Percentiles rank a stretch among this genome's conserved stretches.
Evolutionary conservation across 2,329 filamentous ascomycete genomes (phyloP).

Genomic region (Incumbomyces delicatus): DNA sequence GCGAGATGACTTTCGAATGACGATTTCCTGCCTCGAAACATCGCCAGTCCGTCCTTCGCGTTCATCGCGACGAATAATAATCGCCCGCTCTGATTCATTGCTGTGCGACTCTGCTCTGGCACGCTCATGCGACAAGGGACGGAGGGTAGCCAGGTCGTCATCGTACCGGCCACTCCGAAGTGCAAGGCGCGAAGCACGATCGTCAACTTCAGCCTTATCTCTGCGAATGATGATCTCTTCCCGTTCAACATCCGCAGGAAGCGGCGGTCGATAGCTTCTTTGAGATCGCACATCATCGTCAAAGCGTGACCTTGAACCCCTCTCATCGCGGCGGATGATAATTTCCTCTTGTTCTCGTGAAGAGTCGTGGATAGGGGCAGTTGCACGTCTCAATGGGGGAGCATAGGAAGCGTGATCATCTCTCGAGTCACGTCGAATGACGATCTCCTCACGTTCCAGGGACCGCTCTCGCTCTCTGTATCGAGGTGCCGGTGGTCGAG

Average conservation of each 20-base stretch:
- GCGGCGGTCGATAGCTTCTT: conserved; percentile 12
- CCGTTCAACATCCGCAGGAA: conserved; percentile 14
- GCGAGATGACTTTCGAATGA: conserved; percentile 29
- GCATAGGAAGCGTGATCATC: conserved; percentile 19
- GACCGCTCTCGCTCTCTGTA: conserved; percentile 13
- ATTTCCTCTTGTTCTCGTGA: conserved; percentile 23
- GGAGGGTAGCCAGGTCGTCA: conserved; percentile 18
- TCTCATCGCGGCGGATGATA: conserved; percentile 28
- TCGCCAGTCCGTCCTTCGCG: conserved; percentile 24
- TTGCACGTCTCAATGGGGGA: neutral
- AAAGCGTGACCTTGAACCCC: conserved; percentile 24
- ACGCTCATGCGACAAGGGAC: conserved; percentile 20
- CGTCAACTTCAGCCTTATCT: conserved; percentile 19
- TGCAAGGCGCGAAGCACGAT: conserved; percentile 10
- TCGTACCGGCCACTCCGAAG: conserved; percentile 6
- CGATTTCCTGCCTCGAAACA: conserved; percentile 25
- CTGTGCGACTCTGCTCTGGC: conserved; percentile 19
- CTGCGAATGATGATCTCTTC: conserved; percentile 29
- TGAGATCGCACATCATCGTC: conserved; percentile 22
- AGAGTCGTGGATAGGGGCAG: neutral
- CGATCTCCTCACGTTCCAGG: conserved; percentile 24
- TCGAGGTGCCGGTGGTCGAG: conserved; percentile 5
- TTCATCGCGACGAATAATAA: conserved; percentile 32
- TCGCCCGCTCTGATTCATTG: conserved; percentile 25
- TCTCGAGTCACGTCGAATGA: conserved; percentile 27